Conservation (phyloP, 108 stramenopile species). For the Fistulifera solaris region DNA sequence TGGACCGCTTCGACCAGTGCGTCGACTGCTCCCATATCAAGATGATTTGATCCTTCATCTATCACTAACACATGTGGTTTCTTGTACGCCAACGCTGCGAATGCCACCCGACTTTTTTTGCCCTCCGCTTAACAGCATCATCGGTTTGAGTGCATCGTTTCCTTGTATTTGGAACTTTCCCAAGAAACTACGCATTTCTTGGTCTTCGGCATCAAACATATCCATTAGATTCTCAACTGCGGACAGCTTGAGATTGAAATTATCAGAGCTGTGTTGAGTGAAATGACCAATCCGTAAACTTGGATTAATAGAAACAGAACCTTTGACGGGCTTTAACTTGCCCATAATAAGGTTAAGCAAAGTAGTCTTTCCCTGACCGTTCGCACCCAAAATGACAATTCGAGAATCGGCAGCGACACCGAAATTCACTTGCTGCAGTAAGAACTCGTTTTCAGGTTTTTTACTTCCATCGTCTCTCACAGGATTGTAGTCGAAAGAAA, state of each 20-base stretch:
- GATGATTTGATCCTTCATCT: slow-evolving; percentile 95
- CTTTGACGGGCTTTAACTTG: slow-evolving; percentile 61
- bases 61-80: slow-evolving; percentile 94
- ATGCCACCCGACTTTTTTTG: slow-evolving; percentile 94
- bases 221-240: slow-evolving; percentile 67
- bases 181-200: slow-evolving; percentile 83
- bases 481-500: slow-evolving; percentile 89
- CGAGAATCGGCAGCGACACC: slow-evolving; percentile 84
- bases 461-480: slow-evolving; percentile 25
- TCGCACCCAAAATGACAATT: slow-evolving; percentile 64
- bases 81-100: slow-evolving; percentile 89
- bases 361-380: slow-evolving; percentile 59
- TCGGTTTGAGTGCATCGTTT: slow-evolving; percentile 86
- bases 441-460: slow-evolving; percentile 49
- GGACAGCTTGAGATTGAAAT: slow-evolving; percentile 78
- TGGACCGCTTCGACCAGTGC: slow-evolving; percentile 89
- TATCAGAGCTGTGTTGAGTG: slow-evolving; percentile 94
- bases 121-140: slow-evolving; percentile 90
- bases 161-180: slow-evolving; percentile 91
- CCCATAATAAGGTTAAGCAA: slow-evolving; percentile 91
- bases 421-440: slow-evolving; percentile 93
- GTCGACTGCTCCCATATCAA: slow-evolving; percentile 95
- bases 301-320: slow-evolving; percentile 78
- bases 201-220: slow-evolving; percentile 59
- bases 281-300: slow-evolving; percentile 89